Conservation (phyloP, 805 yeast genomes). For the Candida parachauliodes region DNA sequence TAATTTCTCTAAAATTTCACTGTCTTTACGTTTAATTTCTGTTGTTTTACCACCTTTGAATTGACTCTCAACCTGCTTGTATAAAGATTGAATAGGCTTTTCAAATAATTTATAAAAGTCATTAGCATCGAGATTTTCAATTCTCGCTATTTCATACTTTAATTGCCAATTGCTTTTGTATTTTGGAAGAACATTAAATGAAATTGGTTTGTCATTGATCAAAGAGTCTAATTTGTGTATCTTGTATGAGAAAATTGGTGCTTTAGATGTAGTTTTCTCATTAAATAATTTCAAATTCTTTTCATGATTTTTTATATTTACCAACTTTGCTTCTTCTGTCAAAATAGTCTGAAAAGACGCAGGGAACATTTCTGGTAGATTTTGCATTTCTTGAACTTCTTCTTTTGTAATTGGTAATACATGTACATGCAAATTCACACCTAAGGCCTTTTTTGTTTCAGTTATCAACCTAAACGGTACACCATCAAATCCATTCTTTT, state of each 20-base stretch:
- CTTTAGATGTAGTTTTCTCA: constrained; percentile 13
- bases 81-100: constrained; percentile 4
- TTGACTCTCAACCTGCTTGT: constrained; percentile 1
- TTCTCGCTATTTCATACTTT: constrained; percentile 2
- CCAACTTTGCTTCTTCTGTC: constrained; percentile 18
- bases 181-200: not conserved
- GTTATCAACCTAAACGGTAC: constrained; percentile 28
- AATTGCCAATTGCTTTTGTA: constrained; percentile 4
- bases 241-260: constrained; percentile 2
- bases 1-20: not conserved
- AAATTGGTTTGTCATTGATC: not conserved
- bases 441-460: not conserved
- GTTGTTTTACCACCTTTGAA: not conserved
- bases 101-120: constrained; percentile 1
- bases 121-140: not conserved
- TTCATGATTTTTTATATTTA: constrained; percentile 22
- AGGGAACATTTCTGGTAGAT: constrained; percentile 19
- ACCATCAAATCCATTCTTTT: constrained; percentile 8
- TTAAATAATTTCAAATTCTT: constrained; percentile 24
- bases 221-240: not conserved
- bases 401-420: constrained; percentile 26
- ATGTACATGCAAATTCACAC: constrained; percentile 14
- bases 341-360: constrained; percentile 29
- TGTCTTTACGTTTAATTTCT: constrained; percentile 3
- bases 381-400: constrained; percentile 22